Evolutionary conservation across 495 filamentous ascomycete genomes (phyloP).

Genomic region (Aspergillus panamensis): DNA sequence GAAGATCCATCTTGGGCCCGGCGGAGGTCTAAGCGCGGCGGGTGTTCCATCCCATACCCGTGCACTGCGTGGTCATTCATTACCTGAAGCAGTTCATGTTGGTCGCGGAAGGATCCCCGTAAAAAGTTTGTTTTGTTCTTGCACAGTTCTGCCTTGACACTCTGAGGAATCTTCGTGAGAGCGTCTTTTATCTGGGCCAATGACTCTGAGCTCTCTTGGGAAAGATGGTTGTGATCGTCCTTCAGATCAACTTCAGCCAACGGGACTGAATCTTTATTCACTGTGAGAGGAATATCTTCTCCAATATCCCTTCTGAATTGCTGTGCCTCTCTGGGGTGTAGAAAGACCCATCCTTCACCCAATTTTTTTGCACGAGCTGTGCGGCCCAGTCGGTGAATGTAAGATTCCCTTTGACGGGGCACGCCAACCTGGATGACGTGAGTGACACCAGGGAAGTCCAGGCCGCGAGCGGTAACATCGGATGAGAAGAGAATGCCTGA

Average conservation of each 20-base stretch:
- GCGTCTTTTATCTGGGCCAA: conserved; percentile 37
- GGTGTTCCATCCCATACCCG: too few species aligned
- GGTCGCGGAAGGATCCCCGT: conserved; percentile 26
- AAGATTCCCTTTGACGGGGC: conserved; percentile 59
- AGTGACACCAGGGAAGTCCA: conserved; percentile 73
- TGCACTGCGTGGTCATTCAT: conserved; percentile 26
- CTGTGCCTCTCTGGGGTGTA: conserved; percentile 56
- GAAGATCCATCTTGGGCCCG: too few species aligned
- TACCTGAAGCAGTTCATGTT: conserved; percentile 41
- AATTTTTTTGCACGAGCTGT: conserved; percentile 70
- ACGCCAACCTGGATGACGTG: conserved; percentile 69
- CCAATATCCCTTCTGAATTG: conserved; percentile 48
- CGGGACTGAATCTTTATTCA: conserved; percentile 52
- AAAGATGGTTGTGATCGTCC: conserved; percentile 21
- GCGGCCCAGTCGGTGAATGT: conserved; percentile 71
- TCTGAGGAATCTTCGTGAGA: conserved; percentile 48
- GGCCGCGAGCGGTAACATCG: conserved; percentile 90
- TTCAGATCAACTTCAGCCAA: conserved; percentile 44
- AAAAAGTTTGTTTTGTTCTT: conserved; percentile 42
- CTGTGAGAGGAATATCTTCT: conserved; percentile 58
- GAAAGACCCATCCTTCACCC: conserved; percentile 77
- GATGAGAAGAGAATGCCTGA: conserved; percentile 82
- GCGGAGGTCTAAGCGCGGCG: too few species aligned
- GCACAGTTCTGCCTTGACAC: too few species aligned
- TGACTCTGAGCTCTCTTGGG: conserved; percentile 28